Conservation (phyloP, 495 filamentous ascomycete genomes). For the Tetracladium setigerum region DNA sequence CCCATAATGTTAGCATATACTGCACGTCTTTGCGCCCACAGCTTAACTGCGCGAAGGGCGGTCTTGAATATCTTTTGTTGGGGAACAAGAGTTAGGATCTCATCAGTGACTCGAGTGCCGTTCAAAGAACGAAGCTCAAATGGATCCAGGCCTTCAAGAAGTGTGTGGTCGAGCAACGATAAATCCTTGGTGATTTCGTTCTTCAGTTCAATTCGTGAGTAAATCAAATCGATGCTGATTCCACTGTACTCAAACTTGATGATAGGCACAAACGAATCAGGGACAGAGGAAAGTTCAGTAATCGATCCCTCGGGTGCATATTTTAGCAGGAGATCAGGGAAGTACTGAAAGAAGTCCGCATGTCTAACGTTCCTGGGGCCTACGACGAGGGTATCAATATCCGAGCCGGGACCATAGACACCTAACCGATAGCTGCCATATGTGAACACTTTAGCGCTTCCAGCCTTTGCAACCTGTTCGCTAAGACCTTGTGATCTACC, state of each 20-base stretch:
- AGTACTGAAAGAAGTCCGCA: slow-evolving; percentile 85
- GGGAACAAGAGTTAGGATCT: slow-evolving; percentile 82
- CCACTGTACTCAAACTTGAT: slow-evolving; percentile 89
- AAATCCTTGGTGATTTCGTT: slow-evolving; percentile 65
- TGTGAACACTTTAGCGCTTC: slow-evolving; percentile 86
- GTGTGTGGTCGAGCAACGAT: slow-evolving; percentile 69
- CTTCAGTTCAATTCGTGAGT: slow-evolving; percentile 64
- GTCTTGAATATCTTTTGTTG: slow-evolving; percentile 81
- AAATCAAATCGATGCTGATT: slow-evolving; percentile 93
- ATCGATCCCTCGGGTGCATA: slow-evolving; percentile 71
- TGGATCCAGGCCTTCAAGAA: slow-evolving; percentile 81
- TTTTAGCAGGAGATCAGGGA: slow-evolving; percentile 66
- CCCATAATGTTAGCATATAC: slow-evolving; percentile 95
- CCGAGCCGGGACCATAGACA: slow-evolving; percentile 90
- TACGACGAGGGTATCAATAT: slow-evolving; percentile 94
- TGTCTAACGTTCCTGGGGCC: slow-evolving; percentile 78
- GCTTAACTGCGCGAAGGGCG: slow-evolving; percentile 83
- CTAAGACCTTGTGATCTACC: slow-evolving; percentile 60
- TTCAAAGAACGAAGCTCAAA: slow-evolving; percentile 82
- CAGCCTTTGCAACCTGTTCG: slow-evolving; percentile 64
- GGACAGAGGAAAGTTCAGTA: slow-evolving; percentile 76
- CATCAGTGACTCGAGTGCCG: slow-evolving; percentile 85
- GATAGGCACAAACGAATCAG: slow-evolving; percentile 87
- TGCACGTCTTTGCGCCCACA: slow-evolving; percentile 90
- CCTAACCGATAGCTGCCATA: slow-evolving; percentile 92